Evolutionary conservation across 257 asterid genomes (phyloP).

Genomic region (Orobanche coerulescens): DNA sequence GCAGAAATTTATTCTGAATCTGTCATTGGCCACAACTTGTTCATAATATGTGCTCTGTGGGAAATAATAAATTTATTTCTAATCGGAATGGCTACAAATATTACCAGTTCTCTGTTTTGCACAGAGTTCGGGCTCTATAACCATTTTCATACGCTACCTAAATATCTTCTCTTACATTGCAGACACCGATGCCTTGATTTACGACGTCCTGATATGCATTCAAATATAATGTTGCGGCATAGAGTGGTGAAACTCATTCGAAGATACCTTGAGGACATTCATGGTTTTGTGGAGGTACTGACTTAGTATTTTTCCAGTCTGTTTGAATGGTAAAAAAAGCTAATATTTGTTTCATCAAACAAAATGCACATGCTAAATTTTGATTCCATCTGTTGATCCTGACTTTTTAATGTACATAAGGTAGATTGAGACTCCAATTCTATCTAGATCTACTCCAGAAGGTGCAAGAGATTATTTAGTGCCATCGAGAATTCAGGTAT

Average conservation of each 20-base stretch:
- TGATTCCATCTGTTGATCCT: slow-evolving; percentile 49
- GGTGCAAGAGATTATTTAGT: slow-evolving; percentile 99
- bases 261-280: slow-evolving; percentile 80
- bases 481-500: slow-evolving; percentile 97
- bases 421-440: slow-evolving; percentile 99
- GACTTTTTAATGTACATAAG: slow-evolving; percentile 67
- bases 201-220: slow-evolving; percentile 70
- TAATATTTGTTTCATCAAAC: slow-evolving; percentile 13
- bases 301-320: slow-evolving; percentile 3
- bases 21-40: not conserved
- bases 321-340: slow-evolving; percentile 5
- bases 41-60: not conserved
- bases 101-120: not conserved
- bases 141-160: slow-evolving; percentile 2
- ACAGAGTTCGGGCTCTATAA: not conserved
- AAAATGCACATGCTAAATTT: not conserved
- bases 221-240: slow-evolving; percentile 82
- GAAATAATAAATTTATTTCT: not conserved
- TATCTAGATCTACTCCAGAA: slow-evolving; percentile 99
- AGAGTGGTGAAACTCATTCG: slow-evolving; percentile 83
- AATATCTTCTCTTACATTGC: slow-evolving; percentile 20
- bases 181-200: slow-evolving; percentile 95
- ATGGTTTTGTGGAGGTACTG: slow-evolving; percentile 92
- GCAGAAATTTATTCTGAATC: not conserved
- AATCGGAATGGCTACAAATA: not conserved